A percentile compares a stretch with the other conserved stretches of the same genome.
These are phyloP conservation scores for Musa schizocarpa DNA, from an alignment of 176 grass and related monocot species.

Conservation along the genomic window DNA sequence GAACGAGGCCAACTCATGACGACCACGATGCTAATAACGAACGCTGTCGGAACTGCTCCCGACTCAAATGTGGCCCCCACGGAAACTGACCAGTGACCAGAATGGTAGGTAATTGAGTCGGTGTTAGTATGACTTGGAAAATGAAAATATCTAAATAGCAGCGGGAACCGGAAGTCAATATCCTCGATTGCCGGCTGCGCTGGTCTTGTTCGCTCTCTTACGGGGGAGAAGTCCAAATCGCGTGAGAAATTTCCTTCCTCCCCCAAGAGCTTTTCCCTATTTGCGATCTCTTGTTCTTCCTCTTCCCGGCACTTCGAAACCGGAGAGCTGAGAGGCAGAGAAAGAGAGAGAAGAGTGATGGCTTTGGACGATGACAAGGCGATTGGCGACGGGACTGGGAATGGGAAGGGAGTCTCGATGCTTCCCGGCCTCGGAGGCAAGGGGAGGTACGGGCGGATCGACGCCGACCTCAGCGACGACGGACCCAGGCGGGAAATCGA, in stretches of 20 bases:
- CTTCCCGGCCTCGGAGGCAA: conserved; percentile 7
- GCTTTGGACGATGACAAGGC: not conserved
- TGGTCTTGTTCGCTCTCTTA: not conserved
- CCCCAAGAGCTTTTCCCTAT: not conserved
- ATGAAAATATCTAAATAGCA: too few relatives aligned
- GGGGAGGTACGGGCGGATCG: conserved; percentile 37
- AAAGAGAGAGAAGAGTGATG: not conserved
- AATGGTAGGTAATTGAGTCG: too few relatives aligned
- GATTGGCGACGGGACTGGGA: not conserved
- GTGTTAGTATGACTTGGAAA: too few relatives aligned
- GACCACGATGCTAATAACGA: too few relatives aligned
- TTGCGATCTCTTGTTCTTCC: not conserved
- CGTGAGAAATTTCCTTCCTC: not conserved
- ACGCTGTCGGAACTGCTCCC: too few relatives aligned
- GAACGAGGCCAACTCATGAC: too few relatives aligned
- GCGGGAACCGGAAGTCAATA: too few relatives aligned
- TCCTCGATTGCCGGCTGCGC: too few relatives aligned
- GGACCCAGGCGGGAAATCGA: not conserved
- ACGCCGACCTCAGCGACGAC: conserved; percentile 21
- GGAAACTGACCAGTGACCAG: too few relatives aligned
- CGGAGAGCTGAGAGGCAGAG: not conserved
- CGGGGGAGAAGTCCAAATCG: not conserved
- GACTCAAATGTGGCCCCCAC: too few relatives aligned
- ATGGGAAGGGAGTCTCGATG: conserved; percentile 1
- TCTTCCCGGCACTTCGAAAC: not conserved